Evolutionary conservation across 768 basidiomycete species (phyloP), one percentile per base, ranked within the genome.

Genomic region (Pulveroboletus sp.): DNA sequence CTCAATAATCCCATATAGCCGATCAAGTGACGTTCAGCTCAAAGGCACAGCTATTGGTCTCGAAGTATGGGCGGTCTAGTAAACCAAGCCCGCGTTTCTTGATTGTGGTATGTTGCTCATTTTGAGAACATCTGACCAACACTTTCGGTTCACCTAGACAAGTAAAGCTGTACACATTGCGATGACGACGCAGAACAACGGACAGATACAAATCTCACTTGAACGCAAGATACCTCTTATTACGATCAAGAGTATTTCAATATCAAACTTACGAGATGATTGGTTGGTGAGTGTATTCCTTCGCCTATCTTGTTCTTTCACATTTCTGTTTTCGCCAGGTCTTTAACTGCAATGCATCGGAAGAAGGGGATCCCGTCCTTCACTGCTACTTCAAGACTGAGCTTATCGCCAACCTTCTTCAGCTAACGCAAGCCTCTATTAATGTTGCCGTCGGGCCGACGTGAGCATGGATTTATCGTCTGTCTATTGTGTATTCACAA

Each of bases 371-470:
- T 63, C 93, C 95, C 0, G 75, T 97, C 50, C 77, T 99, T 63
- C 86, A 82, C 55, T 93, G 89, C 58, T 76, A 83, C 55, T 94
- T 98, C 81, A 99, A 99, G 79, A 98, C 96, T 0, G 96, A 99
- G 64, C 76, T 99, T 46, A 76, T 83, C 14, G 80, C 91, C 15
- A 84, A 86, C 59, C 78, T 99, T 31, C 72, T 94, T 49, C 85
- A 85, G 46, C 70, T 91, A 43, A 93, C 92, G 0, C 84, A 85
- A 59, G 88, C 83, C 1, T 82, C 80, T 52, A 80, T 92, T 47
- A 83, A 73, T 55, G 71, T 98, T 33, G 65, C 80, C 43, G 81
- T 97, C 55, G 80, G 79, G 0, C 86, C 93, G 15, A 78, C 77
- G 93, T 95, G 64, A 59, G 91, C 71, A 21, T 48, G 33, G 15